Percentiles rank a stretch among this genome's conserved stretches.
phyloP scores from a whole-genome alignment of 805 yeast genomes.

The Candida palmyrensis region DNA sequence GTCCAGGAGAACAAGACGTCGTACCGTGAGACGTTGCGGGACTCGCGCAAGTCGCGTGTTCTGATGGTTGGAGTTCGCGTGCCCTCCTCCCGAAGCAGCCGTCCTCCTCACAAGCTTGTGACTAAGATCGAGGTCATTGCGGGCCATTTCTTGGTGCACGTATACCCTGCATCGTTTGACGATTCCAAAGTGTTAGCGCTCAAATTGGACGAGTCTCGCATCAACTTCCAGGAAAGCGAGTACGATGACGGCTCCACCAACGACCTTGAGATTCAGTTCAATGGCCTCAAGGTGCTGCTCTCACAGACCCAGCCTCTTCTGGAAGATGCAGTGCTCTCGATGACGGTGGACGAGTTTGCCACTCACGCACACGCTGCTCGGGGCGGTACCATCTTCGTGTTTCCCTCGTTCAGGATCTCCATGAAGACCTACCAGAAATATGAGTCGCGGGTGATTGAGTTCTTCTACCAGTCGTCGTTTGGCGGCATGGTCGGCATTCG shows the following conservation, averaged over 20 bases:
- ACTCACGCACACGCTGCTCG: conserved; percentile 49
- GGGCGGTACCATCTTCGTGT: conserved; percentile 76
- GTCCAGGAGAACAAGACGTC: conserved; percentile 67
- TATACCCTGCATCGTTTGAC: conserved; percentile 77
- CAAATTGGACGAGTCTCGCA: conserved; percentile 50
- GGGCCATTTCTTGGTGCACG: conserved; percentile 52
- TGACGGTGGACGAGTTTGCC: conserved; percentile 53
- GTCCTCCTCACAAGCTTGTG: conserved; percentile 51
- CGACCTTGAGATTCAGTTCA: conserved; percentile 53
- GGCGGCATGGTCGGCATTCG: conserved; percentile 87
- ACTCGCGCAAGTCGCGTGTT: conserved; percentile 39
- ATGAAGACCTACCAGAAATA: conserved; percentile 72
- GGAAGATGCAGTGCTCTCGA: conserved; percentile 42
- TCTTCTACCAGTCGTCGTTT: conserved; percentile 64
- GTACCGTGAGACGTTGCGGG: conserved; percentile 69
- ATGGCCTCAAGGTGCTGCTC: conserved; percentile 62
- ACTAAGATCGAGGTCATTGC: conserved; percentile 64
- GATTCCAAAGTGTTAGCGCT: conserved; percentile 74
- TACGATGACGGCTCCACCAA: conserved; percentile 45
- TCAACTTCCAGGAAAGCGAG: conserved; percentile 46
- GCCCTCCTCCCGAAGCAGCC: no score
- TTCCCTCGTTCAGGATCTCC: conserved; percentile 68
- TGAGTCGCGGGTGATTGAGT: conserved; percentile 53
- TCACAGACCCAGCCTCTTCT: conserved; percentile 51
- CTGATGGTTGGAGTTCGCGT: conserved; percentile 2